Conservation (phyloP, 1,284 basidiomycete species). For the Gymnopus androsaceus region DNA sequence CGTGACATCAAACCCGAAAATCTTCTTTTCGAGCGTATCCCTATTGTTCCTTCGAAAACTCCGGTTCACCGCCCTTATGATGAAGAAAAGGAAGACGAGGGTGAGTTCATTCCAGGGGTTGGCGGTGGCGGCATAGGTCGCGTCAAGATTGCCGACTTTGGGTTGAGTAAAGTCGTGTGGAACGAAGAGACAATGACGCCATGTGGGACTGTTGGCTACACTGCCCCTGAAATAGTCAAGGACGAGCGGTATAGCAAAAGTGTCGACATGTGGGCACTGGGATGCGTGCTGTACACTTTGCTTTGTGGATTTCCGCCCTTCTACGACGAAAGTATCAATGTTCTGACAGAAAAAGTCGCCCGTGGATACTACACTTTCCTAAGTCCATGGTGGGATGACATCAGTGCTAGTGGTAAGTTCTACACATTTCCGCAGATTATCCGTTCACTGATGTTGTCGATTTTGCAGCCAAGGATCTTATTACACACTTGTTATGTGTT, state of each 20-base stretch:
- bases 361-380: conserved; percentile 98
- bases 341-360: conserved; percentile 98
- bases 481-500: conserved; percentile 93
- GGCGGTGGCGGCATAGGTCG: conserved; percentile 97
- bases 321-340: conserved; percentile 98
- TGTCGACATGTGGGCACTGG: conserved; percentile 99
- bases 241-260: conserved; percentile 98
- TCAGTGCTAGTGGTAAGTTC: conserved; percentile 72
- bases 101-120: conserved; percentile 88
- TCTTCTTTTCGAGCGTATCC: conserved; percentile 92
- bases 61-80: conserved; percentile 87
- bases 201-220: conserved; percentile 99
- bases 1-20: conserved; percentile 99
- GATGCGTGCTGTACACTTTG: conserved; percentile 97
- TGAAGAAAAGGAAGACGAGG: conserved; percentile 98
- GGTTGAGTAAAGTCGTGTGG: conserved; percentile 98
- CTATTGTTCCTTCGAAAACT: conserved; percentile 86
- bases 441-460: conserved; percentile 17
- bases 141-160: conserved; percentile 99
- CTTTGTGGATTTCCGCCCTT: conserved; percentile 99
- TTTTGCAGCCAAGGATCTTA: conserved; percentile 86
- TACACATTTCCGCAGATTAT: background rate
- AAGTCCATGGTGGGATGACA: conserved; percentile 99
- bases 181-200: conserved; percentile 99
- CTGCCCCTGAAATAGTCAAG: conserved; percentile 99